These are phyloP conservation scores for Gracilaria domingensis DNA, from an alignment of 23 red algal species.

Conservation along the genomic window DNA sequence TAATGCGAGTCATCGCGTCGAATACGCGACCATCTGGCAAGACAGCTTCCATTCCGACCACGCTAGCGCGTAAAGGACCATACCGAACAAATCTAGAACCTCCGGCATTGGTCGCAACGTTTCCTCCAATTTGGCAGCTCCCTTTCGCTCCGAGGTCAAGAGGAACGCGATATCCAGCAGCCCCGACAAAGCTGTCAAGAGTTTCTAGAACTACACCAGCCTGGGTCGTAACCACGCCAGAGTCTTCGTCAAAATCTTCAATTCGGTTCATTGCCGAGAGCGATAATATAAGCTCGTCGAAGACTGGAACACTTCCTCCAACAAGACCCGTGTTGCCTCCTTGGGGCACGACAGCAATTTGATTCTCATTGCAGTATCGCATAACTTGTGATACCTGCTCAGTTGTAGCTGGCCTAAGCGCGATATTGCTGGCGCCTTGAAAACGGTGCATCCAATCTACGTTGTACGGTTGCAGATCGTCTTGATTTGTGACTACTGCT, in stretches of 20 bases:
- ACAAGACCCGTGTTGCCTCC: slow-evolving; percentile 99
- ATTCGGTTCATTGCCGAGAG: slow-evolving; percentile 85
- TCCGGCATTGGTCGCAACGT: slow-evolving; percentile 96
- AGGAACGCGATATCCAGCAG: slow-evolving; percentile 89
- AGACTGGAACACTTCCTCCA: slow-evolving; percentile 91
- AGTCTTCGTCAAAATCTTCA: slow-evolving; percentile 68
- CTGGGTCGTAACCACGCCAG: slow-evolving; percentile 81
- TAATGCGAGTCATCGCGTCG: slow-evolving; percentile 61
- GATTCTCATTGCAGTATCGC: slow-evolving; percentile 76
- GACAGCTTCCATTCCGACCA: slow-evolving; percentile 92
- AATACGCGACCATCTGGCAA: slow-evolving; percentile 87
- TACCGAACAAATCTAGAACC: slow-evolving; percentile 94
- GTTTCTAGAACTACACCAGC: slow-evolving; percentile 86
- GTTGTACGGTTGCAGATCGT: slow-evolving; percentile 79
- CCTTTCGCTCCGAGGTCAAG: slow-evolving; percentile 99
- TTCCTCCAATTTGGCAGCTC: slow-evolving; percentile 99
- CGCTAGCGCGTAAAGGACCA: slow-evolving; percentile 81
- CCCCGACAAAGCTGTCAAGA: slow-evolving; percentile 73
- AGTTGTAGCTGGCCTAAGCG: slow-evolving; percentile 72
- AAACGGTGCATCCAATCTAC: slow-evolving; percentile 92
- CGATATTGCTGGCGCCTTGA: slow-evolving; percentile 62
- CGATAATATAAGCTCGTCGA: slow-evolving; percentile 91
- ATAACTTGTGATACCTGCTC: slow-evolving; percentile 82
- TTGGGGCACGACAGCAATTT: slow-evolving; percentile 91
- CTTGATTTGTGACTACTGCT: slow-evolving; percentile 69